Base-by-base conservation (phyloP, 768 basidiomycete species). In the Psilocybe cubensis region DNA sequence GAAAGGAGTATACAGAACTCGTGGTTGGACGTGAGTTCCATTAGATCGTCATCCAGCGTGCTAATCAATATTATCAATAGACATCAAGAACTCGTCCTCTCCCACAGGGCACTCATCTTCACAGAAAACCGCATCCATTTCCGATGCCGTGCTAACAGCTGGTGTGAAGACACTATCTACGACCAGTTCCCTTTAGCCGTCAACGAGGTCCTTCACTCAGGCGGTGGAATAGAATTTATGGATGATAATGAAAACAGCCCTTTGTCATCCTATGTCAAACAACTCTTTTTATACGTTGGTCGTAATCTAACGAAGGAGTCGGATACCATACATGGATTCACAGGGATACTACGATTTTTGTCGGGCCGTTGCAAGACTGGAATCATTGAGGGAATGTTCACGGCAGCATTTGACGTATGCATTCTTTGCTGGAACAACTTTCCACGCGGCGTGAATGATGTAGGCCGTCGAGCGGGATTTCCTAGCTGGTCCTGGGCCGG, bases 401-500 rank as follows among this genome's bases (percentile, higher is more conserved):
- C 49, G 31, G 14, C 29, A 6, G 14, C 18, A 4, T 51, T 51
- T 20, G 49, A 51, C 33, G 23, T 38, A n/a, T 18, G 49, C 7
- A 12, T 51, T 5, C 49, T 51, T 38, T 33, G 17, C 18, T 51
- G n/a, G n/a, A n/a, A 21, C 27, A 29, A 51, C 17, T 11, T 20
- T 2, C 38, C 23, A 12, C 33, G 20, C 2, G 31, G 31, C 9
- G n/a, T 11, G 14, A 29, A 20, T 9, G 28, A 18, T 38, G 18
- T 18, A 11, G 31, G 18, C 4, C 4, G 49, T 5, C 49, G 49
- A 3, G 17, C 14, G 10, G 49, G 49, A 33, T 51, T 51, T 38
- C 49, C 49, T 17, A 51, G 49, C 20, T 51, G 49, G 49, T 51
- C 49, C 5, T 51, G 49, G 49, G 33, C 49, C 7, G 49, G 49